A percentile compares a stretch with the other conserved stretches of the same genome.
These are phyloP conservation scores for Hypoxylon fuscum DNA, from an alignment of 495 filamentous ascomycete species.

Conservation along the genomic window DNA sequence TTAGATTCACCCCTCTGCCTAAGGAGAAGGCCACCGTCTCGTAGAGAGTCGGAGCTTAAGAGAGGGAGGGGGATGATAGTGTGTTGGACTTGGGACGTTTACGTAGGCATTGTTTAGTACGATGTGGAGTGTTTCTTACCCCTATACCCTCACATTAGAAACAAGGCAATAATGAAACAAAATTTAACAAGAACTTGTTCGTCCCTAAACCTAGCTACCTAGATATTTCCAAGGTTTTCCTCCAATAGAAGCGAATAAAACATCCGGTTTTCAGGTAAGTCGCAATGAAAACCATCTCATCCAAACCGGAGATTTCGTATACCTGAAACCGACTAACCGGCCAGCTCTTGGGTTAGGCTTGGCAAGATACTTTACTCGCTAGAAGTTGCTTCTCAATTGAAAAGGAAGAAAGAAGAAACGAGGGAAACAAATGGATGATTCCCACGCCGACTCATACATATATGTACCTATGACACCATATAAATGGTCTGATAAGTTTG, in stretches of 20 bases:
- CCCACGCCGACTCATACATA: too few relatives aligned
- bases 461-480: too few relatives aligned
- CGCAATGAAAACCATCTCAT: neutral
- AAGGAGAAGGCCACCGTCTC: constrained; percentile 51
- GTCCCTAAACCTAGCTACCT: too few relatives aligned
- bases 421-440: too few relatives aligned
- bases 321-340: neutral
- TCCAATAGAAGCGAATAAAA: neutral
- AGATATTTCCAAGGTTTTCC: neutral
- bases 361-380: too few relatives aligned
- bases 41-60: neutral
- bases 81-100: neutral
- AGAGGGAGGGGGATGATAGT: neutral
- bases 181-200: neutral
- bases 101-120: neutral
- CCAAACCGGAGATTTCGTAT: neutral
- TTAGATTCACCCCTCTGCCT: constrained; percentile 74
- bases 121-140: neutral
- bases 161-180: neutral
- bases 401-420: too few relatives aligned
- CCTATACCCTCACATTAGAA: neutral
- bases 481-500: too few relatives aligned
- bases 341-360: too few relatives aligned
- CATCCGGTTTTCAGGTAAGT: too few relatives aligned
- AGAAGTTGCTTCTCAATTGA: too few relatives aligned